Conservation (phyloP, 1,139 yeast genomes). For the Yamadazyma dendronema region DNA sequence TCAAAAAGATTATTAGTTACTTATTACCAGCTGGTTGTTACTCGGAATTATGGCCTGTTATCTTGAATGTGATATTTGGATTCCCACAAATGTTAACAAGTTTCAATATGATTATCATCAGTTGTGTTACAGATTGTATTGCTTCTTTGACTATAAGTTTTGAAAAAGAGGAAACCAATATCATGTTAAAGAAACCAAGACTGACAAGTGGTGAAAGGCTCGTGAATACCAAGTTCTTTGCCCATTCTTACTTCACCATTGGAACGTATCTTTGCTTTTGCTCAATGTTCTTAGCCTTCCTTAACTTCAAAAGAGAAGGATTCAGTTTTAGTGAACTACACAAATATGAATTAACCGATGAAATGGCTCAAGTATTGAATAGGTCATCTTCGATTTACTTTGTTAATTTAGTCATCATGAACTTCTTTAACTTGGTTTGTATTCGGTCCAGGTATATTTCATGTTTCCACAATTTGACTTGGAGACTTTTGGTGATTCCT, state of each 20-base stretch:
- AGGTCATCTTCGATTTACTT: slow-evolving; percentile 50
- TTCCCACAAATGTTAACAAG: slow-evolving; percentile 52
- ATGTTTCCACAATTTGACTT: slow-evolving; percentile 29
- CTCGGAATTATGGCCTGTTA: slow-evolving; percentile 54
- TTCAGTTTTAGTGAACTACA: slow-evolving; percentile 36
- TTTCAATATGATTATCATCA: slow-evolving; percentile 51
- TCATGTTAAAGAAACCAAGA: slow-evolving; percentile 44
- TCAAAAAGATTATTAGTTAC: slow-evolving; percentile 49
- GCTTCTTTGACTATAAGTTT: slow-evolving; percentile 46
- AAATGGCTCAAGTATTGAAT: slow-evolving; percentile 24
- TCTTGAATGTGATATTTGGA: slow-evolving; percentile 49
- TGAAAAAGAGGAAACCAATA: slow-evolving; percentile 45
- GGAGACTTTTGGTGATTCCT: slow-evolving; percentile 33
- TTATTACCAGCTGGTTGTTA: slow-evolving; percentile 54
- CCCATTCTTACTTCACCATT: slow-evolving; percentile 44
- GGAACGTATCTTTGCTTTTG: slow-evolving; percentile 45
- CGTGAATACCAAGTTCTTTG: slow-evolving; percentile 39
- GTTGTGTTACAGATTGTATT: slow-evolving; percentile 48
- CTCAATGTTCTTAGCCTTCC: slow-evolving; percentile 43
- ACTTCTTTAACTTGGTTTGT: slow-evolving; percentile 47
- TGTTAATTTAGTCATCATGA: slow-evolving; percentile 49
- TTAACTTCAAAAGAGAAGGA: slow-evolving; percentile 39
- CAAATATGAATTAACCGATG: slow-evolving; percentile 25
- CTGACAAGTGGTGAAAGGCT: slow-evolving; percentile 41
- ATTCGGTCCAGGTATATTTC: slow-evolving; percentile 46